These are phyloP conservation scores for Symbiodinium natans DNA, from an alignment of 73 alveolate genomes.

Conservation along the genomic window DNA sequence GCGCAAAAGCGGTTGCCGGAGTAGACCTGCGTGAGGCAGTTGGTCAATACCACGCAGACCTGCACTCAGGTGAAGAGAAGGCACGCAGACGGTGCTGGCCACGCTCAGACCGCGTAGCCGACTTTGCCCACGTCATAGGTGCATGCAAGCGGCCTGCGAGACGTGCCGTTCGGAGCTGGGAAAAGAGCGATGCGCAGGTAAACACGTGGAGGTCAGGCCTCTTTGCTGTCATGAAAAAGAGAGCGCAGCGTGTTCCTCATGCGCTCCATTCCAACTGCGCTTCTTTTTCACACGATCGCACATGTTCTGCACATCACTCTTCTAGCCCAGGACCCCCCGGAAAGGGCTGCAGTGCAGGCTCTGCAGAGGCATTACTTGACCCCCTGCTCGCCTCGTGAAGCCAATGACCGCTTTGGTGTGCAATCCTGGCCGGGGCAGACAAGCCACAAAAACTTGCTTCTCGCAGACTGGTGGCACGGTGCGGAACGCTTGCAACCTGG, in stretches of 20 bases:
- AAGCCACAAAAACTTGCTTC: neutral
- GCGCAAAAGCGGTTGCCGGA: neutral
- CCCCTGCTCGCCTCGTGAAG: neutral
- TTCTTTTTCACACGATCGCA: neutral
- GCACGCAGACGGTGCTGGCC: neutral
- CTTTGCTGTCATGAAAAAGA: neutral
- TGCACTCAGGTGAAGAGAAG: neutral
- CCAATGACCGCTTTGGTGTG: neutral
- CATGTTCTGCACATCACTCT: neutral
- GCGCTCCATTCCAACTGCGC: neutral
- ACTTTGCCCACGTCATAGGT: neutral
- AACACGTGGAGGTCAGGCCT: neutral
- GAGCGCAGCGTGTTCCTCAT: neutral
- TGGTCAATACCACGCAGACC: neutral
- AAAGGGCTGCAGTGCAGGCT: too few species aligned
- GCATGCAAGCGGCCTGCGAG: neutral
- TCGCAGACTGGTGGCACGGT: slow-evolving; percentile 18
- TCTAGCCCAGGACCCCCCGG: neutral
- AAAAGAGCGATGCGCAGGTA: neutral
- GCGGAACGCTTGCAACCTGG: slow-evolving; percentile 14
- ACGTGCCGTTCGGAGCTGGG: neutral
- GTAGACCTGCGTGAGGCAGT: neutral
- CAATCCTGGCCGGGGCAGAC: neutral
- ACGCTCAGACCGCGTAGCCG: neutral
- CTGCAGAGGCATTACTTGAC: neutral